Evolutionary conservation across 306 rosid genomes (phyloP), one percentile per base, ranked within the genome.

Genomic region (Prunus campanulata): DNA sequence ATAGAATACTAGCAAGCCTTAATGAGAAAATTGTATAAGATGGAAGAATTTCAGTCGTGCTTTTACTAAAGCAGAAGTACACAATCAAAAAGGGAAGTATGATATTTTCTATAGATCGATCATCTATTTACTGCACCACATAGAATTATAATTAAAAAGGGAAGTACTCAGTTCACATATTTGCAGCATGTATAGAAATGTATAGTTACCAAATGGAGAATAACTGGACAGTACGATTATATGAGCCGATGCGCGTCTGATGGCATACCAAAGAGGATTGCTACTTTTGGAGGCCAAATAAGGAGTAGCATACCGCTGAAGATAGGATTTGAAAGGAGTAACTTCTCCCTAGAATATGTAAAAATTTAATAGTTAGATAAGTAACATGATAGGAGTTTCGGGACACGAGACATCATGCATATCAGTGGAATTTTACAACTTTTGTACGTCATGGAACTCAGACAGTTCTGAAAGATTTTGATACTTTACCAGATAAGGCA

Each of bases 171-270:
- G 35, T 62, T 61, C 67, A 6, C 46, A n/a, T 27, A 47, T 10
- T 25, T 61, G 70, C 50, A 77, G 70, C 50, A 78, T 24, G 70
- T 14, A 50, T 65, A 50, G 75, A 70, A 60, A 78, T 25, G 79
- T 76, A 66, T 70, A 74, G 48, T 87, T 89, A 95, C 99, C 97
- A 81, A 79, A 96, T 64, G 99, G 87, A 1, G 99, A 96, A 79
- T 96, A 96, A 88, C 97, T 90, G 78, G 96, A 88, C 39, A 96
- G 82, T 72, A 96, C 96, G 35, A 96, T 92, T 80, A 96, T 87
- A 78, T 96, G 99, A 73, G 99, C 96, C 51, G 99, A 96, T 2
- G 99, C 99, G 25, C 97, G 91, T 85, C 99, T 83, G 79, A 96
- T 71, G 66, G 99, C 93, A 75, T 92, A 96, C 99, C 99, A 96